Evolutionary conservation across 352 stramenopile genomes (phyloP).

Genomic region (Thraustochytrium striatum): DNA sequence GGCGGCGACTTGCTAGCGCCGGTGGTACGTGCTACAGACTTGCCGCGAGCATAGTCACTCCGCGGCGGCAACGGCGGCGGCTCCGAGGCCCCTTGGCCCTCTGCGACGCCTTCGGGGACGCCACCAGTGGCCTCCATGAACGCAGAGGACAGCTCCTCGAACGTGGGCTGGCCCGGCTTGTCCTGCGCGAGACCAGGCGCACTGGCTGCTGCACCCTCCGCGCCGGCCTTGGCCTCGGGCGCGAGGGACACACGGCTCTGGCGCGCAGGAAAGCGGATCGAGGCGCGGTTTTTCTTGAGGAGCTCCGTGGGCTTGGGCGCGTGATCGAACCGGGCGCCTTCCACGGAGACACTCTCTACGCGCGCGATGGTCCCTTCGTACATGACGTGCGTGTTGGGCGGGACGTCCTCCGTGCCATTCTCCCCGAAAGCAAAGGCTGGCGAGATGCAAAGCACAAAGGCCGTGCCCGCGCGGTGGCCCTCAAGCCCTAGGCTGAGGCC

Average conservation of each 20-base stretch:
- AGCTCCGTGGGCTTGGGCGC: not conserved
- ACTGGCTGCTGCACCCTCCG: too few species aligned
- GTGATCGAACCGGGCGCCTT: not conserved
- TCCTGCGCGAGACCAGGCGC: too few species aligned
- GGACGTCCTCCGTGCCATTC: constrained; percentile 15
- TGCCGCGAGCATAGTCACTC: constrained; percentile 7
- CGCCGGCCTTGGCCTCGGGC: too few species aligned
- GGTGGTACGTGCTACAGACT: not conserved
- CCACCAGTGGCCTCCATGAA: not conserved
- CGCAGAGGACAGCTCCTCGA: not conserved
- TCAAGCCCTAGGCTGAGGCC: constrained; percentile 26
- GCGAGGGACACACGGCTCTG: constrained; percentile 28
- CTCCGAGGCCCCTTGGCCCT: too few species aligned
- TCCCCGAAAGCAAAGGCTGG: constrained; percentile 11
- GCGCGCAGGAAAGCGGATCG: constrained; percentile 17
- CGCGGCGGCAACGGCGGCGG: constrained; percentile 32
- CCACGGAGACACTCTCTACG: not conserved
- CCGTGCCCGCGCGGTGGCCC: not conserved
- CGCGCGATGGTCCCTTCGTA: not conserved
- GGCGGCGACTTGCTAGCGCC: not conserved
- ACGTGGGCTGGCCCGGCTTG: too few species aligned
- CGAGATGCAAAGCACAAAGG: constrained; percentile 29
- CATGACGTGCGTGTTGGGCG: constrained; percentile 33
- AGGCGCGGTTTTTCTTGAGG: constrained; percentile 15
- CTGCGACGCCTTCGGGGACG: too few species aligned